phyloP scores from a whole-genome alignment of 495 filamentous ascomycete genomes.

The Aeminium ludgeri region DNA sequence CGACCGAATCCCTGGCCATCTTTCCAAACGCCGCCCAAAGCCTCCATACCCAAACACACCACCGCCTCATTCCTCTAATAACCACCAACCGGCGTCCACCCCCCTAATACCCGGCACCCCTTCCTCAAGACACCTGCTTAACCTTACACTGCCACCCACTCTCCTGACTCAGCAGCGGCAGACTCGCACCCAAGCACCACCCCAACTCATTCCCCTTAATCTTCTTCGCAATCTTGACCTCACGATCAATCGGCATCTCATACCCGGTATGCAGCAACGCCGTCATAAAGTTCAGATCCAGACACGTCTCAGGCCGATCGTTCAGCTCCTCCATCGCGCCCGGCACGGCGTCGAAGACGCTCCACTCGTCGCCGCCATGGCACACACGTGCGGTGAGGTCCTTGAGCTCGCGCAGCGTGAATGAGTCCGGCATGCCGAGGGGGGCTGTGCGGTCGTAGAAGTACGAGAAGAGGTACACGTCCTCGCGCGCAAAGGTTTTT shows the following conservation, averaged over 20 bases:
- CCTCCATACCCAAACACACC: too few relatives aligned
- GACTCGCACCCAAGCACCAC: slow-evolving; percentile 90
- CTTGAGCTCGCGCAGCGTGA: slow-evolving; percentile 72
- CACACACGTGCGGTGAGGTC: slow-evolving; percentile 75
- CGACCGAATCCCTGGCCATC: too few relatives aligned
- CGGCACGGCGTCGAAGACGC: slow-evolving; percentile 53
- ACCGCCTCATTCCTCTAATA: too few relatives aligned
- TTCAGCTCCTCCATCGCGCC: slow-evolving; percentile 57
- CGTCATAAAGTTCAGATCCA: slow-evolving; percentile 93
- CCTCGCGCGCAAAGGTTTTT: slow-evolving; percentile 83
- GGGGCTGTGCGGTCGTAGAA: slow-evolving; percentile 88
- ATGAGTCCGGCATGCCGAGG: slow-evolving; percentile 89
- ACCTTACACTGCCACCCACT: slow-evolving; percentile 64
- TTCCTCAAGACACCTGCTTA: slow-evolving; percentile 32
- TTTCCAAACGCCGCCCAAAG: too few relatives aligned
- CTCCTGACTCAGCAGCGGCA: slow-evolving; percentile 55
- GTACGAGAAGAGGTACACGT: slow-evolving; percentile 92
- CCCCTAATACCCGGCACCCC: background rate
- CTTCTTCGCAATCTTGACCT: slow-evolving; percentile 97
- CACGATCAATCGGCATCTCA: slow-evolving; percentile 89
- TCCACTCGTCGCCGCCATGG: slow-evolving; percentile 54
- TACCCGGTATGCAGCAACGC: slow-evolving; percentile 87
- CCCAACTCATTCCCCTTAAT: slow-evolving; percentile 93
- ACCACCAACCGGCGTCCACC: too few relatives aligned
- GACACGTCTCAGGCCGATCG: slow-evolving; percentile 71